Conservation (phyloP, 768 basidiomycete genomes). For the Amanita jacksonii region DNA sequence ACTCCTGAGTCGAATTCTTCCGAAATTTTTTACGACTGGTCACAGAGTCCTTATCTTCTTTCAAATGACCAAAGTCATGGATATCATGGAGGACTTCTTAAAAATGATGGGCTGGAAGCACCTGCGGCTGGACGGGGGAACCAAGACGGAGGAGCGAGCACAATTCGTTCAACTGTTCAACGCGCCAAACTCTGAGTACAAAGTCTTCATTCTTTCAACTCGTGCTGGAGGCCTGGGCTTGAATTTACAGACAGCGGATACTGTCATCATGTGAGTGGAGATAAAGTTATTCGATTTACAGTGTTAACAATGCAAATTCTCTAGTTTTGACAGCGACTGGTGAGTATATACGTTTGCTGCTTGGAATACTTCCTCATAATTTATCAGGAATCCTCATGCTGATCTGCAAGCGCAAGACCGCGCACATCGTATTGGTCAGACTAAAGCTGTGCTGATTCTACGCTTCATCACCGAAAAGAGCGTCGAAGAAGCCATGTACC, state of each 20-base stretch:
- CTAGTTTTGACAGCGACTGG: slow-evolving; percentile 76
- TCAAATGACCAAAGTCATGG: slow-evolving; percentile 99
- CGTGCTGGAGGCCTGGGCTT: slow-evolving; percentile 89
- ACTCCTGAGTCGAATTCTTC: slow-evolving; percentile 80
- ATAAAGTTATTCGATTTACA: slow-evolving; percentile 1
- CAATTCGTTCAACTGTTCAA: slow-evolving; percentile 83
- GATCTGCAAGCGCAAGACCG: slow-evolving; percentile 99
- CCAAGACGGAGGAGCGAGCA: slow-evolving; percentile 92
- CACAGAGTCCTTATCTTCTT: slow-evolving; percentile 99
- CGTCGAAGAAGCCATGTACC: slow-evolving; percentile 97
- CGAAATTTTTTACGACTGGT: slow-evolving; percentile 87
- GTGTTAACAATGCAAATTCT: slow-evolving; percentile 8
- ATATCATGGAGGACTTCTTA: slow-evolving; percentile 94
- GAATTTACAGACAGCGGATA: slow-evolving; percentile 94
- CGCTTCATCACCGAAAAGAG: slow-evolving; percentile 97
- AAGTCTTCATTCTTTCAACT: slow-evolving; percentile 90
- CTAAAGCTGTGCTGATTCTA: slow-evolving; percentile 92
- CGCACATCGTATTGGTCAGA: slow-evolving; percentile 99
- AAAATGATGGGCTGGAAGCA: slow-evolving; percentile 81
- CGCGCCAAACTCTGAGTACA: slow-evolving; percentile 77
- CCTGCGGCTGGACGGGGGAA: slow-evolving; percentile 91
- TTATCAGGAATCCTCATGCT: slow-evolving; percentile 86
- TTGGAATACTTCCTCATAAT: not conserved
- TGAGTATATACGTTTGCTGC: slow-evolving; percentile 13
- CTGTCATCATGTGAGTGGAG: slow-evolving; percentile 78